Base-by-base conservation (phyloP, 371 early-diverging fungal species). In the Syncephalastrum racemosum region DNA sequence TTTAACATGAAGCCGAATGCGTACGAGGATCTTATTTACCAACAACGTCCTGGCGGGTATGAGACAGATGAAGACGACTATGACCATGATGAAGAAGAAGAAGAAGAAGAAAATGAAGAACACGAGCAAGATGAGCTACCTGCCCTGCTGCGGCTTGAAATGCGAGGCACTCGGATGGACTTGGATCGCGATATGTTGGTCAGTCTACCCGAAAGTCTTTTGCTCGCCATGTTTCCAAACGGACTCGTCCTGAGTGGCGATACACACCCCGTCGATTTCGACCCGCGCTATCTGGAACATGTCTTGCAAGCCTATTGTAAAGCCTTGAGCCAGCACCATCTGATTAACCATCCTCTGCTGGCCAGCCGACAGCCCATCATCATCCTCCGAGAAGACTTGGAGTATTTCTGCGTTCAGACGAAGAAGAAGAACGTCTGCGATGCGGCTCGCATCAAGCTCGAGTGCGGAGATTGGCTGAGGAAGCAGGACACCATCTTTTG, bases 401-500 rank as follows among this genome's bases (percentile, higher is more conserved):
- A 64, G 20, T 68, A 59, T 16, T 68, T 62, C 56, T 46, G 58
- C 16, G 40, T 63, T 53, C 59, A 20, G 47, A 45, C 31, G 27
- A 50, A 18, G 47, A 49, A 40, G 24, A 41, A 45, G 45, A 47
- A 50, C 3, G 40, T 45, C 0, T 16, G 46, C 50, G 41, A 52
- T 4, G 60, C 68, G 18, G 60, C 61, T 44, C 67, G 63, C 60
- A 63, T 85, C 61, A 84, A 88, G 64, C 68, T 75, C 1, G 68
- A 67, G 40, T 83, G 85, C 48, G 83, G 84, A 12, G 62, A 75
- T 19, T 63, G 79, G 46, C 73, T 90, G 10, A 58, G 79, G 36
- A 66, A 79, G 43, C 77, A 84, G 54, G 70, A 78, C 31, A 76
- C 78, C 43, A 81, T 88, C 23, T 88, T 90, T 68, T 80, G 83